Evolutionary conservation across 192 early-diverging fungal genomes (phyloP), one percentile per base, ranked within the genome.

Genomic region (Diversispora eburnea): DNA sequence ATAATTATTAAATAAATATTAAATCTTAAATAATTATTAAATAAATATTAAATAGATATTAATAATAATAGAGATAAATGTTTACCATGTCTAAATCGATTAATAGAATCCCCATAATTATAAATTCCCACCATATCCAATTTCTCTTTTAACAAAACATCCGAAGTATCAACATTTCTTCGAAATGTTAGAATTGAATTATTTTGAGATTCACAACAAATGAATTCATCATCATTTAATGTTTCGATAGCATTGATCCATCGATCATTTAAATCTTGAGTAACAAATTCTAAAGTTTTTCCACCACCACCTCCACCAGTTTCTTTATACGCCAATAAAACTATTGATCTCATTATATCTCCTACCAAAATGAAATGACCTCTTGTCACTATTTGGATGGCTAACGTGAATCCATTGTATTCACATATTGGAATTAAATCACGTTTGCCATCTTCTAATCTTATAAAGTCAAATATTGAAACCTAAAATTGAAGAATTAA

Each of bases 81-180:
- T 73, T 73, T 80, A 91, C 96, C 96, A 42, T 84, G 73, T 46
- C 88, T 78, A 51, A 98, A 86, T 8, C 86, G 81, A 76, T 95
- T 97, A 72, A 98, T 82, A 42, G 82, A 77, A 66, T 95, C 91
- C 20, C 94, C 94, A 48, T 96, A 33, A 72, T 94, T 92, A 78
- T 80, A 94, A 59, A 84, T 82, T n/a, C 86, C 93, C 69, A 83
- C 77, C 13, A 86, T 76, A 48, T 83, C 81, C 63, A 97, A 75
- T 59, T 81, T 72, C n/a, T 75, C 70, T 25, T 81, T 71, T 25
- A 89, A 85, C 19, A 84, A 81, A 20, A 90, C 91, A 15, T 42
- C 75, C 25, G 76, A 48, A 6, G 76, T 77, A 52, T 90, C 88
- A 12, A 76, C 79, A 68, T 84, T 83, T 64, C 78, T 81, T 42